These are phyloP conservation scores for Crotalaria pallida DNA, from an alignment of 306 rosid genomes.

Conservation along the genomic window DNA sequence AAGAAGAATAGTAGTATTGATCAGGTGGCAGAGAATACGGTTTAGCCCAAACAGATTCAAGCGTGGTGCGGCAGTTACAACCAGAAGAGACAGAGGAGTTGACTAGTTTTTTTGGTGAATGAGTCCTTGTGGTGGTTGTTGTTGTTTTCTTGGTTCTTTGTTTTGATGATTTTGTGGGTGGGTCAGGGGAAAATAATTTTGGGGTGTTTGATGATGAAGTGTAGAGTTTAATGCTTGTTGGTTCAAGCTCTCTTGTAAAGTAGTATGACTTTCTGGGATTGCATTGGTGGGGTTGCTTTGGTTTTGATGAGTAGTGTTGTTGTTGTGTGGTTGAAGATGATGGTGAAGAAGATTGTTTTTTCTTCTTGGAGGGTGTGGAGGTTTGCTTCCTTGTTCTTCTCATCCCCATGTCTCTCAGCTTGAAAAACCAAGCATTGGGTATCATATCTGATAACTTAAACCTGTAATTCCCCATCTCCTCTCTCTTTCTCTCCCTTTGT, in stretches of 20 bases:
- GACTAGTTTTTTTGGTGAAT: conserved; percentile 30
- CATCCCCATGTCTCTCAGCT: conserved; percentile 58
- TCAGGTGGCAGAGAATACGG: conserved; percentile 41
- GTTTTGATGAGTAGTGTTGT: conserved; percentile 27
- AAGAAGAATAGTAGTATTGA: conserved; percentile 32
- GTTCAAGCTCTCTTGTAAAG: conserved; percentile 57
- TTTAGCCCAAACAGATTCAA: conserved; percentile 57
- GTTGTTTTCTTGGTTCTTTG: conserved; percentile 26
- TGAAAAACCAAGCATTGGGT: conserved; percentile 91
- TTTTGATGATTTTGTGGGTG: conserved; percentile 47
- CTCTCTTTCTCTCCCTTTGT: not conserved
- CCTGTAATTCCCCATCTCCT: conserved; percentile 58
- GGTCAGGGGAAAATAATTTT: conserved; percentile 18
- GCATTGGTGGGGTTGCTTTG: conserved; percentile 30
- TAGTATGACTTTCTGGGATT: conserved; percentile 70
- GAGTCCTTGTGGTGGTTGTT: not conserved
- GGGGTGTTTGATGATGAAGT: conserved; percentile 26
- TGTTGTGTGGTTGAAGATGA: conserved; percentile 19
- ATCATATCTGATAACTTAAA: conserved; percentile 72
- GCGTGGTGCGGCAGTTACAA: conserved; percentile 40
- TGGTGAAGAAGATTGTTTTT: conserved; percentile 23
- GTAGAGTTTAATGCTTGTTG: not conserved
- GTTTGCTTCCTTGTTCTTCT: conserved; percentile 36
- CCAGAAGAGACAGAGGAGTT: conserved; percentile 38
- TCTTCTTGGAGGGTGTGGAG: not conserved